These are phyloP conservation scores for Nannochloris sp. DNA, from an alignment of 139 green algal species.

Conservation along the genomic window DNA sequence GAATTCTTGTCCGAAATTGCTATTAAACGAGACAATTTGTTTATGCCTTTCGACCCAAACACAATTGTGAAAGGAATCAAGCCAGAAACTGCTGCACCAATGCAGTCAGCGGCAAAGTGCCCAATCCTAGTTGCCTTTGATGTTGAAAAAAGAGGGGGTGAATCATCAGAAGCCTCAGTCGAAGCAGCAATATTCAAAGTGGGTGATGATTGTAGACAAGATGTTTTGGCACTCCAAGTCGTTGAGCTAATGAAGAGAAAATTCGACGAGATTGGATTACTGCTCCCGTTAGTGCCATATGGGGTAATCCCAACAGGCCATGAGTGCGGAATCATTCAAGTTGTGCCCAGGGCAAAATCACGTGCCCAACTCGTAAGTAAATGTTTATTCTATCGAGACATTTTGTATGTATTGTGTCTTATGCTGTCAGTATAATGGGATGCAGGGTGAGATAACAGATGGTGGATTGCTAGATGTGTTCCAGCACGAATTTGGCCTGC, in stretches of 20 bases:
- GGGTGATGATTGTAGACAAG: slow-evolving; percentile 89
- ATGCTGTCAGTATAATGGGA: neutral
- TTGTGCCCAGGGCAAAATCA: slow-evolving; percentile 76
- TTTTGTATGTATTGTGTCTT: slow-evolving; percentile 62
- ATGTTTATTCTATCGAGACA: slow-evolving; percentile 6
- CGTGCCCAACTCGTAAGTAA: slow-evolving; percentile 17
- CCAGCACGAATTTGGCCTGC: slow-evolving; percentile 72
- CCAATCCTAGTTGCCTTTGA: slow-evolving; percentile 87
- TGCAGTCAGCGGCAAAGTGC: slow-evolving; percentile 67
- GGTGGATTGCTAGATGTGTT: slow-evolving; percentile 91
- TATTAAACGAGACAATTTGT: slow-evolving; percentile 61
- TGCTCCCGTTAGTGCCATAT: slow-evolving; percentile 85
- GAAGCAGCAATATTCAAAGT: slow-evolving; percentile 91
- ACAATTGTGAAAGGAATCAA: slow-evolving; percentile 52
- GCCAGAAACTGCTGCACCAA: slow-evolving; percentile 52
- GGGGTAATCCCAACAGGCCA: slow-evolving; percentile 93
- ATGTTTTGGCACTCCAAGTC: slow-evolving; percentile 93
- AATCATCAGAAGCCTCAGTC: neutral
- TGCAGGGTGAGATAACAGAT: slow-evolving; percentile 83
- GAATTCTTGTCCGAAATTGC: slow-evolving; percentile 22
- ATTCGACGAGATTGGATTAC: slow-evolving; percentile 60
- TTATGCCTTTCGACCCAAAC: slow-evolving; percentile 80
- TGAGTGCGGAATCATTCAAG: slow-evolving; percentile 91
- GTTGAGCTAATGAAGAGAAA: slow-evolving; percentile 66
- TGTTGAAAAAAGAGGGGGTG: slow-evolving; percentile 33